Evolutionary conservation across 2,329 filamentous ascomycete genomes (phyloP).

Genomic region (Paraphoma sp.): DNA sequence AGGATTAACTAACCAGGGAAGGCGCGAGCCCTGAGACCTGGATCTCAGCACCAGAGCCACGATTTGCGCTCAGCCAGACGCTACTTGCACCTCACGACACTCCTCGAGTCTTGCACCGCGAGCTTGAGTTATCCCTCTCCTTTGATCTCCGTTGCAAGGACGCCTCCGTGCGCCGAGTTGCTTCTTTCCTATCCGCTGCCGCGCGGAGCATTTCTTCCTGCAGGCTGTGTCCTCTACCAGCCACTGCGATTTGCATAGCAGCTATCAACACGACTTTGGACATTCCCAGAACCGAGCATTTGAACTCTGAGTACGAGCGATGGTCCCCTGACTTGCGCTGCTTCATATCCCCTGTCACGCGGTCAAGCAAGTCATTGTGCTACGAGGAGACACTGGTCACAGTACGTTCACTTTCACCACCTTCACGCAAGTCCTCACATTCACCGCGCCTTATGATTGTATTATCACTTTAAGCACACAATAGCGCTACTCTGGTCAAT

Average conservation of each 20-base stretch:
- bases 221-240: constrained; percentile 20
- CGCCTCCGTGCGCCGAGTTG: constrained; percentile 3
- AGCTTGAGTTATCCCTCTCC: constrained; percentile 3
- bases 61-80: constrained; percentile 26
- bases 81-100: constrained; percentile 27
- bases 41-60: constrained; percentile 8
- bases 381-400: constrained; percentile 21
- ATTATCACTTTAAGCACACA: neutral
- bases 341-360: constrained; percentile 17
- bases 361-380: constrained; percentile 28
- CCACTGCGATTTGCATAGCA: constrained; percentile 13
- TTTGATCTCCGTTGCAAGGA: neutral
- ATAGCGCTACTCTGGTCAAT: neutral
- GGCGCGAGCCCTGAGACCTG: neutral
- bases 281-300: neutral
- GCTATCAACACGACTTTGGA: constrained; percentile 6
- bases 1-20: neutral
- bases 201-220: constrained; percentile 40
- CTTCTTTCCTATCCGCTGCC: constrained; percentile 19
- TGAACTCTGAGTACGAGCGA: constrained; percentile 11
- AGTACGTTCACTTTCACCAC: constrained; percentile 28
- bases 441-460: neutral
- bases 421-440: neutral
- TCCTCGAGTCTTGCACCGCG: constrained; percentile 12
- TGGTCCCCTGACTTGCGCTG: constrained; percentile 20